phyloP scores from a whole-genome alignment of 768 basidiomycete genomes.

The Boletus reticuloceps region DNA sequence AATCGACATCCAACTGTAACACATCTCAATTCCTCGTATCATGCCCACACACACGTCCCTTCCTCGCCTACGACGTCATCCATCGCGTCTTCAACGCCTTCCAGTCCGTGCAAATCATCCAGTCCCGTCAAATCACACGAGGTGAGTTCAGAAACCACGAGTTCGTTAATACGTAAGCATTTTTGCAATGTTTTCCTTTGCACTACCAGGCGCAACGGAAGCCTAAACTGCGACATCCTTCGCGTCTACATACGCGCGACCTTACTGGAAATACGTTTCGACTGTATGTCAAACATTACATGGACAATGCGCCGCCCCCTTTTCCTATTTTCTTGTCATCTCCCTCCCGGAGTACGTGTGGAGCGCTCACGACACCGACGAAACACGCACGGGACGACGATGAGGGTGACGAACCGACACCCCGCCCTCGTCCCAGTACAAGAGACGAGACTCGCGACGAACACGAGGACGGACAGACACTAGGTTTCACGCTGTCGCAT shows the following conservation, averaged over 20 bases:
- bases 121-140: conserved; percentile 20
- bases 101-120: conserved; percentile 26
- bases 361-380: conserved; percentile 28
- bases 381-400: conserved; percentile 25
- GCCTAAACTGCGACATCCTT: conserved; percentile 67
- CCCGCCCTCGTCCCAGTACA: neutral
- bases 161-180: neutral
- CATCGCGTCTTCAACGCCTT: conserved; percentile 28
- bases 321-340: neutral
- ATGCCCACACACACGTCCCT: conserved; percentile 6
- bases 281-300: conserved; percentile 76
- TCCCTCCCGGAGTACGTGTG: conserved; percentile 3
- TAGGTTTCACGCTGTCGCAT: conserved; percentile 71
- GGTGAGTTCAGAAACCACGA: neutral
- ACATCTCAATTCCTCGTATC: neutral
- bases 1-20: neutral
- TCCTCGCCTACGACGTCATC: conserved; percentile 23
- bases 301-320: conserved; percentile 50
- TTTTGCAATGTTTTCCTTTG: too few relatives aligned
- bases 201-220: conserved; percentile 21
- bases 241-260: conserved; percentile 61
- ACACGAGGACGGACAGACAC: neutral
- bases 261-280: conserved; percentile 71
- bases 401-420: conserved; percentile 10
- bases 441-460: neutral